phyloP scores from a whole-genome alignment of 495 filamentous ascomycete species.

The Penicillium daleae region DNA sequence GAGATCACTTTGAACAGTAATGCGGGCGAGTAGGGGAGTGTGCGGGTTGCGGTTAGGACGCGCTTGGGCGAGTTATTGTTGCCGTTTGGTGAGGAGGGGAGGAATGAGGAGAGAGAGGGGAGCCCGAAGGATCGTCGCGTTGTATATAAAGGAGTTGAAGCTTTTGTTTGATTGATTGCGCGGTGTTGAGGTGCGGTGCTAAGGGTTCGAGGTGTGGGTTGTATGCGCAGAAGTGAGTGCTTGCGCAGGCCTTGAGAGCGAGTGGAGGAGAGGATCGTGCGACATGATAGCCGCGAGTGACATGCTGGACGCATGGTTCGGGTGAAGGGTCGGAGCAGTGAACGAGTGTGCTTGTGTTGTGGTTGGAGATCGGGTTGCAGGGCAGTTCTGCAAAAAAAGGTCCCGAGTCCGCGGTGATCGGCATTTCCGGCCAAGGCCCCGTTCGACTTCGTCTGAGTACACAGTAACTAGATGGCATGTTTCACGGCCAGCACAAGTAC shows the following conservation, averaged over 20 bases:
- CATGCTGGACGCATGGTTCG: constrained; percentile 23
- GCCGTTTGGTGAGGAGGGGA: constrained; percentile 34
- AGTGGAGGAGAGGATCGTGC: constrained; percentile 2
- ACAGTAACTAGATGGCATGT: background rate
- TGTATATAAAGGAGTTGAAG: constrained; percentile 12
- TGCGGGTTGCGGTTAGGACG: constrained; percentile 71
- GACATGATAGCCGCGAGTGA: constrained; percentile 24
- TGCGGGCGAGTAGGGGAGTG: constrained; percentile 73
- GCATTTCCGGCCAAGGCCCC: constrained; percentile 23
- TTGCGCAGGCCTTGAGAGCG: constrained; percentile 1
- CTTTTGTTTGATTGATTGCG: constrained; percentile 5
- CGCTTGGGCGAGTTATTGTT: constrained; percentile 34
- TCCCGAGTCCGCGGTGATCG: constrained; percentile 18
- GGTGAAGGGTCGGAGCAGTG: background rate
- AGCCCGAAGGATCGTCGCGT: constrained; percentile 31
- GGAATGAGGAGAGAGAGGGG: constrained; percentile 41
- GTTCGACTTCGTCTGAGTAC: background rate
- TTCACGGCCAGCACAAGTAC: background rate
- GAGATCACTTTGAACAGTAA: constrained; percentile 81
- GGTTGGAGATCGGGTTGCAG: background rate
- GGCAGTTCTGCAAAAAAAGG: constrained; percentile 4
- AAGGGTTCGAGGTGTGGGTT: constrained; percentile 17
- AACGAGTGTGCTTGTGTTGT: background rate
- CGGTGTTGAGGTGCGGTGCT: constrained; percentile 18
- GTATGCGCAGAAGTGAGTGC: background rate